phyloP scores from a whole-genome alignment of 768 basidiomycete genomes.

The Goffeauzyma gilvescens region DNA sequence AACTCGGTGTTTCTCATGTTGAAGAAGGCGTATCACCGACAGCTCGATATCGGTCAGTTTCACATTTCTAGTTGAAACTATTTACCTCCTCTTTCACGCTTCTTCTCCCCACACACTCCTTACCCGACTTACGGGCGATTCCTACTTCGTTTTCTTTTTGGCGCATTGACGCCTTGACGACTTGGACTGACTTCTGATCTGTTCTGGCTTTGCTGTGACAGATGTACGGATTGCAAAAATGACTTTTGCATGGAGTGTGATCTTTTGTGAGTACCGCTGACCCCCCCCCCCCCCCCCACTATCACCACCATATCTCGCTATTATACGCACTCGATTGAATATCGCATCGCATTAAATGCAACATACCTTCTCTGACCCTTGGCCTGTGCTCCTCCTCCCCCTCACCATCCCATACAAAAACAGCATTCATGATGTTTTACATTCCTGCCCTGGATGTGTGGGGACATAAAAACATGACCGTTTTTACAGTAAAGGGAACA shows the following conservation, averaged over 20 bases:
- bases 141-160: too few species aligned
- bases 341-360: neutral
- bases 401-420: too few species aligned
- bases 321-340: neutral
- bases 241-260: conserved; percentile 95
- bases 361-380: neutral
- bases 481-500: too few species aligned
- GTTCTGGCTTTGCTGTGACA: conserved; percentile 9
- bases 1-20: conserved; percentile 16
- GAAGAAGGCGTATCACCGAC: conserved; percentile 59
- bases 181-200: too few species aligned
- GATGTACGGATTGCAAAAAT: conserved; percentile 54
- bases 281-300: too few species aligned
- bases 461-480: neutral
- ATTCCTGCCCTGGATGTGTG: conserved; percentile 58
- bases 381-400: too few species aligned
- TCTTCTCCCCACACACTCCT: neutral
- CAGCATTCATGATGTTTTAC: conserved; percentile 74
- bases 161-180: too few species aligned
- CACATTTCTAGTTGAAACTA: too few species aligned
- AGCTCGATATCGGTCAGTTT: conserved; percentile 56
- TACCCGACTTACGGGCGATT: too few species aligned
- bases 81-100: neutral
- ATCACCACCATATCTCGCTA: neutral
- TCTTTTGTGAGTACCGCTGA: conserved; percentile 42